Evolutionary conservation across 345 rosid genomes (phyloP), one percentile per base, ranked within the genome.

Genomic region (Populus pruinosa): DNA sequence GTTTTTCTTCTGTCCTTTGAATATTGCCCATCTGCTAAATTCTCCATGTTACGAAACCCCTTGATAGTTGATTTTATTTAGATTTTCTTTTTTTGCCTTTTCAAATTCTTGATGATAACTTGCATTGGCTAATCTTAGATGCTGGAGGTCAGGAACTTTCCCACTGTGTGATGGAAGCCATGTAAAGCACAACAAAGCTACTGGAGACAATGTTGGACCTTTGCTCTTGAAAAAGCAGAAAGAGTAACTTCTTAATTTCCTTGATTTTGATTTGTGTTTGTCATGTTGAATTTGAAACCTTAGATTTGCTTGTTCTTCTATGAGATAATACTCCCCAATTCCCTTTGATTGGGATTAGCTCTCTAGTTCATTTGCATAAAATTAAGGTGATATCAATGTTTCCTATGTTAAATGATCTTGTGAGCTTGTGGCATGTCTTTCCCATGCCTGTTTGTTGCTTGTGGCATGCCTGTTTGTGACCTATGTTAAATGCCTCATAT

Each of bases 91-190:
- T 18, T 35, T 56, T 71, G 21, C 20, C 17, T 49, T 39, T 12
- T 4, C 31, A 25, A 69, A 20, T 2, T 0, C 41, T 43, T 61
- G 27, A 29, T 68, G 12, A 59, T 59, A 5, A n/a, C 27, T 25
- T 74, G 36, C 21, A 35, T 75, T 21, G 49, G 44, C 76, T 67
- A 71, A 36, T 64, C 56, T 73, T 79, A 95, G 98, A 78, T 95
- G 98, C 79, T 93, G 99, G 98, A 88, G 96, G 82, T 95, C 99
- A 4, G 92, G 92, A 78, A 91, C 96, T 17, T 93, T 93, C 71
- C 99, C 98, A 14, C 72, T 93, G 27, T 95, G 97, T 77, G 99
- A 93, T 84, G 99, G 99, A 71, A 77, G 89, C 64, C 99, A 95
- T 82, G 92, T 88, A 74, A 95, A 95, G 90, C 98, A 95, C 86